Conservation (phyloP, 1,284 basidiomycete genomes). For the Ceratobasidium sp. region DNA sequence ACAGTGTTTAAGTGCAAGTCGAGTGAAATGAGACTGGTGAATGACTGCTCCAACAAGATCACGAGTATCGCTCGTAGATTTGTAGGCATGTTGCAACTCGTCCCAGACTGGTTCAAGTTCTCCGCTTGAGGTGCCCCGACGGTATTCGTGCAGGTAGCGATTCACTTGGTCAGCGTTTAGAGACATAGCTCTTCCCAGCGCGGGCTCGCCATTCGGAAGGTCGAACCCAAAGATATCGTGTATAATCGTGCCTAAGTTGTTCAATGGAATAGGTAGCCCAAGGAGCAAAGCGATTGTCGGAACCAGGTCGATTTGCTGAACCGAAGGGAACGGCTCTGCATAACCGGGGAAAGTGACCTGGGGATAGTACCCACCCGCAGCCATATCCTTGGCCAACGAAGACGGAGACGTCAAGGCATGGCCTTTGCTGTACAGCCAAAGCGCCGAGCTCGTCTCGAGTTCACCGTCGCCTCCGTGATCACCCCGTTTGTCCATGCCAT, state of each 20-base stretch:
- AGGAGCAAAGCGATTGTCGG: conserved; percentile 90
- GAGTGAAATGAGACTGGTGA: conserved; percentile 63
- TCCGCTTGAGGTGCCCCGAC: conserved; percentile 66
- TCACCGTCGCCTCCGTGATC: conserved; percentile 94
- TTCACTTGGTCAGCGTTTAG: conserved; percentile 81
- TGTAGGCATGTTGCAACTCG: conserved; percentile 53
- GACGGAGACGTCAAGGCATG: conserved; percentile 55
- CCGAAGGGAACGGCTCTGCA: conserved; percentile 62
- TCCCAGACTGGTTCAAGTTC: conserved; percentile 74
- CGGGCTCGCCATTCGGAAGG: conserved; percentile 42
- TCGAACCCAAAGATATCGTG: conserved; percentile 77
- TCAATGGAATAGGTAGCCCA: conserved; percentile 93
- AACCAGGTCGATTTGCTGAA: conserved; percentile 95
- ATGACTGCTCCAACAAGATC: conserved; percentile 45
- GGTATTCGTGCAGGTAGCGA: conserved; percentile 79
- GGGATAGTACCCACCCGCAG: conserved; percentile 30
- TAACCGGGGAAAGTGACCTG: conserved; percentile 64
- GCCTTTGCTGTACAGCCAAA: conserved; percentile 91
- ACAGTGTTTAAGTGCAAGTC: conserved; percentile 72
- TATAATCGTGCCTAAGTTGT: conserved; percentile 89
- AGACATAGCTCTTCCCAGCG: conserved; percentile 67
- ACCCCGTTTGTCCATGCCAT: conserved; percentile 95
- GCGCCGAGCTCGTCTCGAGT: conserved; percentile 82
- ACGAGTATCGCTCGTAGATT: not conserved
- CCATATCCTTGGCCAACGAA: conserved; percentile 32